Percentiles rank a stretch among this genome's conserved stretches.
Evolutionary conservation across 148 eudicot species (phyloP).

Genomic region (Limonium bicolor): DNA sequence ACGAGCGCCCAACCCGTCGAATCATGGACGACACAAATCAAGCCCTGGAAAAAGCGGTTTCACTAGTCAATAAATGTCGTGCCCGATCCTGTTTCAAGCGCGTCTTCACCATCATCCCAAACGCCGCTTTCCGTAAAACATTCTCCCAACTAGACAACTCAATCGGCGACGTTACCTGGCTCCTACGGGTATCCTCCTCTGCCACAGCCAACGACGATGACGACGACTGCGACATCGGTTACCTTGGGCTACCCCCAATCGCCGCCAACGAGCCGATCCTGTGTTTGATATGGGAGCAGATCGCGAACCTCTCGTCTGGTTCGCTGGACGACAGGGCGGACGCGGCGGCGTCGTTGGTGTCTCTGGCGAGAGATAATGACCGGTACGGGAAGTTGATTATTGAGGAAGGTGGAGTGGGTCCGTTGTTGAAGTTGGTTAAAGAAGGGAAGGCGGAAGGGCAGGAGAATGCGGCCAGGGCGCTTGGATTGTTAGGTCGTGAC

Average conservation of each 20-base stretch:
- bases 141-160: slow-evolving; percentile 4
- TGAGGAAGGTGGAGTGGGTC: slow-evolving; percentile 81
- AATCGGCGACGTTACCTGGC: slow-evolving; percentile 8
- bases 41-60: not conserved
- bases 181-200: slow-evolving; percentile 9
- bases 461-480: slow-evolving; percentile 66
- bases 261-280: slow-evolving; percentile 94
- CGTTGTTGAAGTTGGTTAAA: slow-evolving; percentile 43
- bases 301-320: slow-evolving; percentile 51
- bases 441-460: slow-evolving; percentile 80
- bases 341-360: slow-evolving; percentile 56
- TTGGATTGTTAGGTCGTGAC: slow-evolving; percentile 58
- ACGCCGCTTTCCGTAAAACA: not conserved
- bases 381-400: slow-evolving; percentile 72
- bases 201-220: slow-evolving; percentile 11
- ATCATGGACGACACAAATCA: slow-evolving; percentile 1
- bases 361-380: slow-evolving; percentile 66
- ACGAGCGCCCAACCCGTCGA: slow-evolving; percentile 2
- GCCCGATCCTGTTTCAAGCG: not conserved
- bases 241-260: slow-evolving; percentile 72
- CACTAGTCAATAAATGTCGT: not conserved
- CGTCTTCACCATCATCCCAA: slow-evolving; percentile 1
- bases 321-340: slow-evolving; percentile 48
- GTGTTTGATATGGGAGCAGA: slow-evolving; percentile 80
- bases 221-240: slow-evolving; percentile 31